Evolutionary conservation across 73 alveolate species (phyloP), one percentile per base, ranked within the genome.

Genomic region (Paraurostyla sp.): DNA sequence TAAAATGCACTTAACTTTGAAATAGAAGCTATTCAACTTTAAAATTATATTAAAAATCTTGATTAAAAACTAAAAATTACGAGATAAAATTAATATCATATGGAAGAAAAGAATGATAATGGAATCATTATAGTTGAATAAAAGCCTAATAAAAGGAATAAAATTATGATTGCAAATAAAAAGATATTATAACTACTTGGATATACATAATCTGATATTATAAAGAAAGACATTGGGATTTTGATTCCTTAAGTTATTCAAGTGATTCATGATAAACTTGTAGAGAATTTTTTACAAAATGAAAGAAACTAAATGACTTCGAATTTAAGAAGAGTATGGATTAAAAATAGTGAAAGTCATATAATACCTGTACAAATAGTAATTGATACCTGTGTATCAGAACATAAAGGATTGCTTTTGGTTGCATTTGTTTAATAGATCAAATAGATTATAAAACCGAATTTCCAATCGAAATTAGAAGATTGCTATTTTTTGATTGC

Each of bases 51-150:
- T 23, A 65, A 65, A 65, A 65, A 65, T 38, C 58, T 65, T 13
- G 82, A 65, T 16, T 65, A 65, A 38, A 65, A 65, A 65, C 9
- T 65, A 7, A 65, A 65, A 65, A 65, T 65, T 6, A 65, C 40
- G 23, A 65, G 41, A 30, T 4, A 38, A 6, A 65, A 40, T 40
- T 65, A 25, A 4, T 65, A 65, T 38, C 60, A 36, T 36, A 65
- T 18, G 60, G 32, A 65, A 38, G 6, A 30, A 25, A 11, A 65
- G 82, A 22, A 35, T 65, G 46, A 38, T 65, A 35, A 40, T 65
- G 9, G 58, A 15, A 1, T 32, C 82, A 7, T n/a, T n/a, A n/a
- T n/a, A n/a, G n/a, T n/a, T n/a, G n/a, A n/a, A n/a, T 38, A 13
- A 13, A 32, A 38, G 9, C 82, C 82, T 13, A 15, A 38, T 11